phyloP scores from a whole-genome alignment of 2,329 filamentous ascomycete genomes.

The Pseudogymnoascus sp. region DNA sequence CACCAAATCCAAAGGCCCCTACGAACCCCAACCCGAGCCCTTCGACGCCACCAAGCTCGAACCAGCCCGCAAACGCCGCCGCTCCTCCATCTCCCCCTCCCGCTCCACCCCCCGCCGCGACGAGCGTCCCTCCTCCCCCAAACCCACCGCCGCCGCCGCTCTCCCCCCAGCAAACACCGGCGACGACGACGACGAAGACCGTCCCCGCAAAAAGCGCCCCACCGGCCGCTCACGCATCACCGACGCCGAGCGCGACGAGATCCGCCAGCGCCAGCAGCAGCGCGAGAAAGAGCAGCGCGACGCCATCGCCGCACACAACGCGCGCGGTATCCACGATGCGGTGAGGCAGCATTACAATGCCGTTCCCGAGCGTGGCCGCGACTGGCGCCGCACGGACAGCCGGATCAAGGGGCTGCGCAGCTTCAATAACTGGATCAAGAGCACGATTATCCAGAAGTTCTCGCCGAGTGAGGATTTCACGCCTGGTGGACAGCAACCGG shows the following conservation, averaged over 20 bases:
- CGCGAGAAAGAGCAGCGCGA: slow-evolving; percentile 44
- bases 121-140: slow-evolving; percentile 23
- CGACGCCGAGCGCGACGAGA: slow-evolving; percentile 57
- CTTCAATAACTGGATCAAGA: slow-evolving; percentile 99
- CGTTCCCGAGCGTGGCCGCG: slow-evolving; percentile 83
- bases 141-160: slow-evolving; percentile 30
- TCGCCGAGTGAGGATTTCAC: slow-evolving; percentile 69
- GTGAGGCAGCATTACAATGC: slow-evolving; percentile 94
- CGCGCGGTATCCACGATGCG: slow-evolving; percentile 66
- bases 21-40: slow-evolving; percentile 31
- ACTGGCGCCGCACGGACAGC: slow-evolving; percentile 91
- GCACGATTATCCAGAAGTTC: slow-evolving; percentile 93
- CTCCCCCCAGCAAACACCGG: slow-evolving; percentile 27
- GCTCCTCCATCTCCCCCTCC: slow-evolving; percentile 16
- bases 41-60: slow-evolving; percentile 36
- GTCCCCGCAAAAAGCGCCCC: slow-evolving; percentile 61
- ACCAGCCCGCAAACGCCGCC: slow-evolving; percentile 29
- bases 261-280: slow-evolving; percentile 50
- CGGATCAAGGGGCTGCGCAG: slow-evolving; percentile 89
- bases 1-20: slow-evolving; percentile 16
- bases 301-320: slow-evolving; percentile 15
- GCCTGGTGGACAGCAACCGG: slow-evolving; percentile 46
- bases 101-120: slow-evolving; percentile 17
- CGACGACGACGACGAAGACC: slow-evolving; percentile 24
- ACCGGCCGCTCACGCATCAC: slow-evolving; percentile 59